phyloP scores from a whole-genome alignment of 1,284 basidiomycete species.

The Ganoderma meredithae region DNA sequence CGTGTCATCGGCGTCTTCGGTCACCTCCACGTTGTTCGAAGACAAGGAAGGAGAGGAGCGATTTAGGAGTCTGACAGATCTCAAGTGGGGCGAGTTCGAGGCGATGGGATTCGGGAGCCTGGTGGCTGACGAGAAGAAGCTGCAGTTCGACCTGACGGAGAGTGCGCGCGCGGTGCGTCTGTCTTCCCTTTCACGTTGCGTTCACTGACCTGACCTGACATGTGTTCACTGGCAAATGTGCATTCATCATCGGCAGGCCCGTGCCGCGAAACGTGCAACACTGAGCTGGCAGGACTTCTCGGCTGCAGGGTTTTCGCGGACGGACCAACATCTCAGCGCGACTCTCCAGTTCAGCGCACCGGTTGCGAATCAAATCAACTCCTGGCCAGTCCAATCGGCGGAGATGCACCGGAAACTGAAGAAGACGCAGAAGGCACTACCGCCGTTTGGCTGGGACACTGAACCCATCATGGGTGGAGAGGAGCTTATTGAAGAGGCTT shows the following conservation, averaged over 20 bases:
- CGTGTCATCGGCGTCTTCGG: conserved; percentile 42
- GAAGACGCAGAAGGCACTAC: conserved; percentile 82
- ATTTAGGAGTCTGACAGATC: conserved; percentile 82
- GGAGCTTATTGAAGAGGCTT: conserved; percentile 85
- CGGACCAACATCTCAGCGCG: conserved; percentile 74
- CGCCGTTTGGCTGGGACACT: conserved; percentile 87
- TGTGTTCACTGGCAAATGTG: conserved; percentile 3
- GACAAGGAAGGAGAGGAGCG: conserved; percentile 61
- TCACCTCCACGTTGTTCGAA: conserved; percentile 42
- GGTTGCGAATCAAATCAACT: conserved; percentile 65
- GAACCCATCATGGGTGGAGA: conserved; percentile 77
- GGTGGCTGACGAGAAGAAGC: conserved; percentile 63
- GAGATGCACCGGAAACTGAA: conserved; percentile 81
- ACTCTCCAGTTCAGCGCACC: conserved; percentile 86
- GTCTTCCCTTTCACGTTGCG: conserved; percentile 5
- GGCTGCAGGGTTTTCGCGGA: conserved; percentile 77
- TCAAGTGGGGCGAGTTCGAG: conserved; percentile 92
- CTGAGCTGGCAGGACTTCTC: conserved; percentile 91
- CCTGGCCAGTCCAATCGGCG: conserved; percentile 77
- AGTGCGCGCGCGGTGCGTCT: conserved; percentile 76
- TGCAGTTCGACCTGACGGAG: conserved; percentile 89
- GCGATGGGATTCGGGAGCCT: conserved; percentile 74
- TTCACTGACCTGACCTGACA: neutral
- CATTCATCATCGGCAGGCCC: conserved; percentile 54
- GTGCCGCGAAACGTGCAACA: conserved; percentile 76